These are phyloP conservation scores for Gaeumannomyces sp. DNA, from an alignment of 2,329 filamentous ascomycete genomes.

Conservation along the genomic window DNA sequence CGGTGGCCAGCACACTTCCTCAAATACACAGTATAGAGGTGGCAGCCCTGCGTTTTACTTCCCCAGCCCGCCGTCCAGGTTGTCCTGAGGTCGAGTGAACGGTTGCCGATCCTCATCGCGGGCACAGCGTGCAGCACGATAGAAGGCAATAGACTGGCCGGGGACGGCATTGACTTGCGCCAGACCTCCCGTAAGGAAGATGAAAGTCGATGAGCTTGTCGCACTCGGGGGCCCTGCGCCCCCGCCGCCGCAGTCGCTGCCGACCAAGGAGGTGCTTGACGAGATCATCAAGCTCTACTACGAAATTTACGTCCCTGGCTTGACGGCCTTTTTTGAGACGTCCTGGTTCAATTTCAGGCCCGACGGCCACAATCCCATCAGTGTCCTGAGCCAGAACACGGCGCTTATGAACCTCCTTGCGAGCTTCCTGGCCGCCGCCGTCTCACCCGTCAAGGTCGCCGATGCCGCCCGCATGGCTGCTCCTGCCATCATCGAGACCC, in stretches of 20 bases:
- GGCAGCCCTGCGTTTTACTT: slow-evolving; percentile 1
- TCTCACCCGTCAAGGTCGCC: slow-evolving; percentile 42
- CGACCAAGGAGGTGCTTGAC: slow-evolving; percentile 46
- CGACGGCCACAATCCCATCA: slow-evolving; percentile 34
- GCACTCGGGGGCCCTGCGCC: slow-evolving; percentile 52
- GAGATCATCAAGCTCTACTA: slow-evolving; percentile 68
- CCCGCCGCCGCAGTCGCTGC: slow-evolving; percentile 47
- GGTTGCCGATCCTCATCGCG: neutral
- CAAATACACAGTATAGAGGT: slow-evolving; percentile 1
- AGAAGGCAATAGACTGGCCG: neutral
- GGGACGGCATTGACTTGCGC: slow-evolving; percentile 35
- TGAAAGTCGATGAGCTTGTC: slow-evolving; percentile 70
- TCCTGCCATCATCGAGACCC: slow-evolving; percentile 49
- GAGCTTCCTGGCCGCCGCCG: slow-evolving; percentile 50
- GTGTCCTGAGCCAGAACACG: slow-evolving; percentile 44
- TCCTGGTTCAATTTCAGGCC: slow-evolving; percentile 64
- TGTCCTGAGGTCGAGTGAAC: neutral
- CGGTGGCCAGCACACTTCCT: slow-evolving; percentile 2
- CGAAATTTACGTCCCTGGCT: slow-evolving; percentile 65
- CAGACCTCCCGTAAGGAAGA: slow-evolving; percentile 49
- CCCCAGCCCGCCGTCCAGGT: neutral
- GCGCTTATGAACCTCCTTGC: slow-evolving; percentile 61
- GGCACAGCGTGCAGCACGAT: neutral
- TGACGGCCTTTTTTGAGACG: slow-evolving; percentile 75
- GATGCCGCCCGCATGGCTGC: slow-evolving; percentile 46